Conservation (phyloP, 495 filamentous ascomycete species). For the Tuber calosporum region DNA sequence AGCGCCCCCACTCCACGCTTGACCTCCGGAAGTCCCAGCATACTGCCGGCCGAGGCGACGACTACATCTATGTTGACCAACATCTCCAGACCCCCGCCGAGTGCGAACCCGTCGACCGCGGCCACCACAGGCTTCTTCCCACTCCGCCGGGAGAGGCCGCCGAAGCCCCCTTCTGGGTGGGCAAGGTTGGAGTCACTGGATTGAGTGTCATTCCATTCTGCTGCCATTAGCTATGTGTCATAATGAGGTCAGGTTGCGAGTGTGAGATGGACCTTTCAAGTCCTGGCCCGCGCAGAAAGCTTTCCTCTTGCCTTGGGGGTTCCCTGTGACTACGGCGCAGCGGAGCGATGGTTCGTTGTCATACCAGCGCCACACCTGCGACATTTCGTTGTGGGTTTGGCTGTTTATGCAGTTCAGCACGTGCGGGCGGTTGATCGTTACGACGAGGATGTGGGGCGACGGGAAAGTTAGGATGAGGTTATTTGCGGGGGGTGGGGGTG, state of each 20-base stretch:
- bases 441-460: slow-evolving; percentile 51
- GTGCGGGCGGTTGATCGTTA: slow-evolving; percentile 56
- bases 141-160: slow-evolving; percentile 40
- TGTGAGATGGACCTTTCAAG: slow-evolving; percentile 43
- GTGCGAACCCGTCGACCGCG: slow-evolving; percentile 67
- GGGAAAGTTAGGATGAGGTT: slow-evolving; percentile 51
- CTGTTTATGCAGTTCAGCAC: slow-evolving; percentile 54
- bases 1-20: slow-evolving; percentile 63
- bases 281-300: slow-evolving; percentile 58
- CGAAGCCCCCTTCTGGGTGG: slow-evolving; percentile 37
- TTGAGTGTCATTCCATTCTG: neutral
- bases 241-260: neutral
- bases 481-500: slow-evolving; percentile 16
- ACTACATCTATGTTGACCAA: slow-evolving; percentile 64
- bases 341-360: slow-evolving; percentile 52
- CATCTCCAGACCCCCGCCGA: slow-evolving; percentile 71
- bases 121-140: slow-evolving; percentile 61
- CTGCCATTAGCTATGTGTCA: neutral
- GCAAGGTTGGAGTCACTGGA: neutral
- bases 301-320: slow-evolving; percentile 36
- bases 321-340: slow-evolving; percentile 54
- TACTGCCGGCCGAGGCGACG: slow-evolving; percentile 50
- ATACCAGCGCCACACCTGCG: slow-evolving; percentile 53
- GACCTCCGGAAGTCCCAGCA: slow-evolving; percentile 62
- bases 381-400: slow-evolving; percentile 49